A percentile compares a stretch with the other conserved stretches of the same genome.
Evolutionary conservation across 306 rosid genomes (phyloP).

Genomic region (Cucurbita ficifolia): DNA sequence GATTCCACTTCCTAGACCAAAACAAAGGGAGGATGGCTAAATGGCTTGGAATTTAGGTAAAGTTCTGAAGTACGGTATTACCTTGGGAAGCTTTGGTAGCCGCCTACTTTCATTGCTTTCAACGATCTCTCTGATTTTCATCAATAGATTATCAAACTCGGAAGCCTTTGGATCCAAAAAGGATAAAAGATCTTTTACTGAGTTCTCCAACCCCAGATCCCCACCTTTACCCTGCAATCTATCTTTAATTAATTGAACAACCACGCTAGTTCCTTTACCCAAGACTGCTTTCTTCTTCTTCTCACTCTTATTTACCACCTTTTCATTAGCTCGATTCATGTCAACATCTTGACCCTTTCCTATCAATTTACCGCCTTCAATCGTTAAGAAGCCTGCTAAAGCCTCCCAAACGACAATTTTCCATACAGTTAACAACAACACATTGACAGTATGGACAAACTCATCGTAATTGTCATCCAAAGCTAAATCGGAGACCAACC

Average conservation of each 20-base stretch:
- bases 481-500: constrained; percentile 25
- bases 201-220: constrained; percentile 27
- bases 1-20: background rate
- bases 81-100: constrained; percentile 97
- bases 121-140: constrained; percentile 57
- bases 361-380: constrained; percentile 43
- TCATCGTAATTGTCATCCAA: constrained; percentile 27
- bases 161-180: constrained; percentile 42
- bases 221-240: constrained; percentile 29
- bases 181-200: constrained; percentile 31
- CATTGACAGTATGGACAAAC: constrained; percentile 39
- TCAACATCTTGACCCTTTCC: constrained; percentile 23
- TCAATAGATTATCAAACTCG: constrained; percentile 35
- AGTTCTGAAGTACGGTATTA: constrained; percentile 7
- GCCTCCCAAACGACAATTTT: constrained; percentile 67
- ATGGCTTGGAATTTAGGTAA: background rate
- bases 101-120: constrained; percentile 91
- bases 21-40: background rate
- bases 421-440: constrained; percentile 44
- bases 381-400: constrained; percentile 24
- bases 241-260: constrained; percentile 53
- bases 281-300: constrained; percentile 59
- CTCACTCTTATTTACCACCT: constrained; percentile 42
- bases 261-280: constrained; percentile 61
- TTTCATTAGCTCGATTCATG: constrained; percentile 25